Percentiles rank a stretch among this genome's conserved stretches.
Evolutionary conservation across 2,329 filamentous ascomycete genomes (phyloP).

Genomic region (Claviceps purpurea): DNA sequence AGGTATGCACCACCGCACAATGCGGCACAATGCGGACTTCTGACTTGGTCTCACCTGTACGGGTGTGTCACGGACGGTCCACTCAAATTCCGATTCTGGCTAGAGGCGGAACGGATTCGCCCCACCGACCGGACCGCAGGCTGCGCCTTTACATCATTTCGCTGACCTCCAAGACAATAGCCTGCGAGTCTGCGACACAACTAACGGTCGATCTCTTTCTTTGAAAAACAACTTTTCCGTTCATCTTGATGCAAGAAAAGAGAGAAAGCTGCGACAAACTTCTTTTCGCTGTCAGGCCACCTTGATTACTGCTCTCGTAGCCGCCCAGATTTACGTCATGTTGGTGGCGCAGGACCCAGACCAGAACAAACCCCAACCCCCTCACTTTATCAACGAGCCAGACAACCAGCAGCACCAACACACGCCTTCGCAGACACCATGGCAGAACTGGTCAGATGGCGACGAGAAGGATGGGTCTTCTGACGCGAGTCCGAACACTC

Average conservation of each 20-base stretch:
- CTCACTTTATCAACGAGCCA: background rate
- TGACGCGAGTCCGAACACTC: background rate
- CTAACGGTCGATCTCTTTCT: background rate
- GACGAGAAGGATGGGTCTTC: constrained; percentile 11
- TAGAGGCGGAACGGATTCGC: background rate
- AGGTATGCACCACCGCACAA: too few species aligned
- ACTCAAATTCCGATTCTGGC: background rate
- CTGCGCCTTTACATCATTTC: background rate
- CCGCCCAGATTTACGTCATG: constrained; percentile 1
- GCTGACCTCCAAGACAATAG: background rate
- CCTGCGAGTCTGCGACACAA: background rate
- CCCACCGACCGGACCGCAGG: background rate
- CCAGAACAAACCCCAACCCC: background rate
- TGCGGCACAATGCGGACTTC: too few species aligned
- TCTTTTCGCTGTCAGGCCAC: background rate
- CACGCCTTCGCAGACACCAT: constrained; percentile 9
- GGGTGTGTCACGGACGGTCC: background rate
- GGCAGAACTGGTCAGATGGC: constrained; percentile 12
- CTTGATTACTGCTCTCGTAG: background rate
- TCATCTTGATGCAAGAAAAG: background rate
- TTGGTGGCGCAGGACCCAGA: constrained; percentile 4
- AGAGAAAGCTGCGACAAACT: background rate
- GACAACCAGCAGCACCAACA: background rate
- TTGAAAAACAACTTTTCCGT: background rate
- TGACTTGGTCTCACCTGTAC: too few species aligned